Percentiles rank a stretch among this genome's conserved stretches.
phyloP scores from a whole-genome alignment of 495 filamentous ascomycete genomes.

The Aspergillus wentii region DNA sequence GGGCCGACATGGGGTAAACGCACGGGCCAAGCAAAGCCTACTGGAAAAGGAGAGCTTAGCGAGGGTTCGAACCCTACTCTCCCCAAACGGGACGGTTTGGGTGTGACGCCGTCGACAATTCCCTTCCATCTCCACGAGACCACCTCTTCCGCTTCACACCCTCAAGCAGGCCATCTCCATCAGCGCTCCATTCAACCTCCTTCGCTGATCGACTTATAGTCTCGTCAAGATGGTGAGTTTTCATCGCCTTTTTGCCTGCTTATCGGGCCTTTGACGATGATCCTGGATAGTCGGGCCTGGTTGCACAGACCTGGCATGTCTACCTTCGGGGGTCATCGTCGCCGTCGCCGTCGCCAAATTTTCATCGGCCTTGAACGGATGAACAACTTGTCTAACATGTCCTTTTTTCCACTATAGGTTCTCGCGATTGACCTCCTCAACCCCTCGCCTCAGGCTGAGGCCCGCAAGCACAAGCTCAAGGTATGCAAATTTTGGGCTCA shows the following conservation, averaged over 20 bases:
- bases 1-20: constrained; percentile 3
- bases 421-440: constrained; percentile 99
- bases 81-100: constrained; percentile 25
- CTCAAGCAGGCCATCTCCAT: constrained; percentile 42
- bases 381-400: background rate
- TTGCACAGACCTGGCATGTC: too few relatives aligned
- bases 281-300: too few relatives aligned
- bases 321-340: constrained; percentile 7
- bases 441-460: constrained; percentile 91
- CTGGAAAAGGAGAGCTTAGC: constrained; percentile 28
- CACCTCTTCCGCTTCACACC: constrained; percentile 33
- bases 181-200: constrained; percentile 43
- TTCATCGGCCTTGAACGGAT: too few relatives aligned
- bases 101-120: constrained; percentile 19
- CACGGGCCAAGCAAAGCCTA: constrained; percentile 5
- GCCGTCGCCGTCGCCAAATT: constrained; percentile 11
- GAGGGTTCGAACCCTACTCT: constrained; percentile 38
- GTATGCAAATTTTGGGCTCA: constrained; percentile 46
- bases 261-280: too few relatives aligned
- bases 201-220: constrained; percentile 43
- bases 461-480: constrained; percentile 99
- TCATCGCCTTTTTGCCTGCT: constrained; percentile 2
- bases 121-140: constrained; percentile 34
- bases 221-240: constrained; percentile 47
- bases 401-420: constrained; percentile 59